These are phyloP conservation scores for Dovyalis caffra DNA, from an alignment of 345 rosid genomes.

Conservation along the genomic window DNA sequence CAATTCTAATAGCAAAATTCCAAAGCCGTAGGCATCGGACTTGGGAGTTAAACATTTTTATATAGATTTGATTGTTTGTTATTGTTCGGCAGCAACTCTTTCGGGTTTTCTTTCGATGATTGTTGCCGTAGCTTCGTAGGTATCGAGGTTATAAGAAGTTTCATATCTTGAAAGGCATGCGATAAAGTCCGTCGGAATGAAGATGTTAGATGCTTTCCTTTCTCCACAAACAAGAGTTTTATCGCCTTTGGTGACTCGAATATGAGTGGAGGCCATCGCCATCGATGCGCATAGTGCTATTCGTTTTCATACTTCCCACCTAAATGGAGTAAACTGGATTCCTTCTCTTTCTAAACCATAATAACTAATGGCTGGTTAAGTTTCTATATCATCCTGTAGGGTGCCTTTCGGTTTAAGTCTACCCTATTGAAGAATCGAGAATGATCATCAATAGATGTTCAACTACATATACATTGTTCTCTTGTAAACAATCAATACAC, in stretches of 20 bases:
- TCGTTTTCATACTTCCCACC: too few species aligned
- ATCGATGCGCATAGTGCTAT: too few species aligned
- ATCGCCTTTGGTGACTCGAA: slow-evolving; percentile 17
- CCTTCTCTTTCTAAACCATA: slow-evolving; percentile 35
- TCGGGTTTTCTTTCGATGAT: slow-evolving; percentile 30
- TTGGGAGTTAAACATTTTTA: slow-evolving; percentile 10
- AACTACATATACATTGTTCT: too few species aligned
- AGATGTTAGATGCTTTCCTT: slow-evolving; percentile 32
- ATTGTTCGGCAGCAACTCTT: slow-evolving; percentile 29
- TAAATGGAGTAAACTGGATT: slow-evolving; percentile 30
- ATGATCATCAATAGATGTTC: too few species aligned
- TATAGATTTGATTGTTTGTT: background rate
- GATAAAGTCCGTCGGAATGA: slow-evolving; percentile 23
- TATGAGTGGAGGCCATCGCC: slow-evolving; percentile 32
- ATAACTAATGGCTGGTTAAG: background rate
- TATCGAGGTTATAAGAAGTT: slow-evolving; percentile 31
- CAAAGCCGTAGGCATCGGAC: slow-evolving; percentile 38
- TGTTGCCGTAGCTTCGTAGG: slow-evolving; percentile 14
- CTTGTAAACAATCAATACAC: too few species aligned
- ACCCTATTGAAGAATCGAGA: too few species aligned
- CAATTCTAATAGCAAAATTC: slow-evolving; percentile 28
- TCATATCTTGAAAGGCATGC: slow-evolving; percentile 37
- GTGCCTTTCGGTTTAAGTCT: too few species aligned
- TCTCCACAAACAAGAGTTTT: slow-evolving; percentile 26
- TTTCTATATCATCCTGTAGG: background rate